Evolutionary conservation across 2,329 filamentous ascomycete species (phyloP), one percentile per base, ranked within the genome.

Genomic region (Ophiostoma quercus): DNA sequence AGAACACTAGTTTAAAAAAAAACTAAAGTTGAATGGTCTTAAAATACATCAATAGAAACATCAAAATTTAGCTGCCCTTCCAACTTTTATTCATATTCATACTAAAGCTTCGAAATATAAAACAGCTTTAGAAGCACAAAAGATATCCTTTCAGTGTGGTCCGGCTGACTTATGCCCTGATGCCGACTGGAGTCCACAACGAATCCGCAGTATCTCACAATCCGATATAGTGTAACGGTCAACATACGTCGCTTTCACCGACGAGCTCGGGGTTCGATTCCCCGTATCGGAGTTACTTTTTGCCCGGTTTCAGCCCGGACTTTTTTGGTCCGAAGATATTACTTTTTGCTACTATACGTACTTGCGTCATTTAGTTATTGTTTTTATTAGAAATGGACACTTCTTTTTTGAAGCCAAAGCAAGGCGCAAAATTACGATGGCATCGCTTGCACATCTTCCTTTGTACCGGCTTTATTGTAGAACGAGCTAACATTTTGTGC

Each of bases 191-290:
- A n/a, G n/a, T 57, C 51, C 25, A 57, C 51, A 25, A 57, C n/a
- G 51, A 19, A 57, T 25, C 51, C 22, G n/a, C 51, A 12, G 3
- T 25, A 12, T 29, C 19, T 34, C 29, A 63, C 1, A 34, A 14
- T 66, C 65, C 65, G 65, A 66, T 66, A 66, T 66, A 41, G 65
- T 66, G 65, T 66, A 66, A 37, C 68, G 47, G 43, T 60, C 47
- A 57, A 22, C 32, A 47, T 39, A 54, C 32, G 66, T 67, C 47
- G 19, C 63, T 47, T 68, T 65, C 57, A 51, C 57, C 34, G 39
- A 67, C 66, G 51, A 29, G 47, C 34, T 41, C 66, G 32, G 25
- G 37, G 39, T 67, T 67, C 65, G 65, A 66, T 66, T 66, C 65
- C 65, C 65, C 65, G 62, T 67, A 66, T 60, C 60, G 39, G 54